Base-by-base conservation (phyloP, 805 yeast species). In the Sugiyamaella americana region DNA sequence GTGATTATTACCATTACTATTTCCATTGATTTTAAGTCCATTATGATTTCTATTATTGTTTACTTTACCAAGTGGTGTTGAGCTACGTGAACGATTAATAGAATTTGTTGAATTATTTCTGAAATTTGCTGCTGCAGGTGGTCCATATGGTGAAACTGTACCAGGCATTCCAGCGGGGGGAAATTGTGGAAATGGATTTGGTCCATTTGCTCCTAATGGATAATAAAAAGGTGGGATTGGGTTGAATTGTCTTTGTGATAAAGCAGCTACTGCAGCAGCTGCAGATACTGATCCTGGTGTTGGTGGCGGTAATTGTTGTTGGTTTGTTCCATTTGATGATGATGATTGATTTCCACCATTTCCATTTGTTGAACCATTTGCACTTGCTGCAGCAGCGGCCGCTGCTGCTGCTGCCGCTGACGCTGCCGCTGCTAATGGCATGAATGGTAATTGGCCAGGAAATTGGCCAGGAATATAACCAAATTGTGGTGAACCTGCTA, bases 1-100 rank as follows among this genome's bases (percentile, higher is more conserved):
- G 32, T 36, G 32, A 23, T 22, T 36, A 39, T 48, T 47, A 44
- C 49, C 51, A 11, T 48, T 50, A 37, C 48, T 40, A 32, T 44
- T 37, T 34, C 24, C 32, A 38, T 30, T 30, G 32, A 36, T 26
- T 20, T 44, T 42, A 29, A 24, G 37, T 22, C 36, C n/a, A 19
- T 35, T 47, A 30, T 16, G 43, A 44, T 20, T 34, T 37, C 40
- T 38, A 23, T 18, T 39, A 30, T 20, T 18, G 38, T 11, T 30
- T n/a, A 38, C 11, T 13, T 36, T 37, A 16, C 37, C 37, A 11
- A 35, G 37, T 30, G 43, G 50, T 16, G 44, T 37, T 5, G 47
- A 35, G 22, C 47, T 41, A 37, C 37, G 41, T 32, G 40, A 32
- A n/a, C 42, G 29, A 8, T 40, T 38, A 4, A 36, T 34, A 17